These are phyloP conservation scores for Corinectria fuckeliana DNA, from an alignment of 2,329 filamentous ascomycete species.

Conservation along the genomic window DNA sequence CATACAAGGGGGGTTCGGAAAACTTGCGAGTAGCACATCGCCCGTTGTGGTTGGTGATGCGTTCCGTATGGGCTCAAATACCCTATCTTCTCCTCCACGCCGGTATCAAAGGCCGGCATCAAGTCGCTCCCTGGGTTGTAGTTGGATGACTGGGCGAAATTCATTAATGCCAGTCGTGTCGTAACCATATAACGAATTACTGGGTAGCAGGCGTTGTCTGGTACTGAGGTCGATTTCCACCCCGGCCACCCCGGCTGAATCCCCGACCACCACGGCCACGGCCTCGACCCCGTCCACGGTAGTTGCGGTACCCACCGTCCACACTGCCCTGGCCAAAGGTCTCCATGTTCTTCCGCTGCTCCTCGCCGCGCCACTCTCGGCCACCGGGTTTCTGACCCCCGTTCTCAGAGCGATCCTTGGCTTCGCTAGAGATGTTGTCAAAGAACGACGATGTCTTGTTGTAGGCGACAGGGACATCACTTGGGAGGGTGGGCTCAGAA, in stretches of 20 bases:
- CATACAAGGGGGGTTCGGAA: slow-evolving; percentile 32
- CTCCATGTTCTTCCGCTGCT: slow-evolving; percentile 95
- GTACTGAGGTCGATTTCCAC: slow-evolving; percentile 44
- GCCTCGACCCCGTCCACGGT: slow-evolving; percentile 79
- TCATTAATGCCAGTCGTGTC: neutral
- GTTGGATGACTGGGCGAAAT: neutral
- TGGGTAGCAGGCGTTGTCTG: slow-evolving; percentile 39
- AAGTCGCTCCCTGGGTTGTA: slow-evolving; percentile 5
- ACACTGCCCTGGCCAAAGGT: slow-evolving; percentile 98
- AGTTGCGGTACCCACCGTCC: slow-evolving; percentile 79
- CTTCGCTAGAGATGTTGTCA: slow-evolving; percentile 96
- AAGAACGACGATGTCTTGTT: slow-evolving; percentile 94
- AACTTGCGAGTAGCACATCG: slow-evolving; percentile 17
- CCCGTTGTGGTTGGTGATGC: slow-evolving; percentile 15
- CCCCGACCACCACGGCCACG: slow-evolving; percentile 61
- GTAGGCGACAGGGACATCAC: slow-evolving; percentile 65
- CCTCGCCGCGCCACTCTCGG: slow-evolving; percentile 88
- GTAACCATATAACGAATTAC: slow-evolving; percentile 21
- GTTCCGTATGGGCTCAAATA: neutral
- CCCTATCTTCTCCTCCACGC: slow-evolving; percentile 6
- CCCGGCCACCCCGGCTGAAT: slow-evolving; percentile 49
- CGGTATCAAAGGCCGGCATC: slow-evolving; percentile 3
- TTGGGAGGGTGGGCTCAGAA: slow-evolving; percentile 48
- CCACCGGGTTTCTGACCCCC: slow-evolving; percentile 73
- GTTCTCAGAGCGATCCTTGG: slow-evolving; percentile 84